phyloP scores from a whole-genome alignment of 331 rosid genomes.

The Arachis monticola region DNA sequence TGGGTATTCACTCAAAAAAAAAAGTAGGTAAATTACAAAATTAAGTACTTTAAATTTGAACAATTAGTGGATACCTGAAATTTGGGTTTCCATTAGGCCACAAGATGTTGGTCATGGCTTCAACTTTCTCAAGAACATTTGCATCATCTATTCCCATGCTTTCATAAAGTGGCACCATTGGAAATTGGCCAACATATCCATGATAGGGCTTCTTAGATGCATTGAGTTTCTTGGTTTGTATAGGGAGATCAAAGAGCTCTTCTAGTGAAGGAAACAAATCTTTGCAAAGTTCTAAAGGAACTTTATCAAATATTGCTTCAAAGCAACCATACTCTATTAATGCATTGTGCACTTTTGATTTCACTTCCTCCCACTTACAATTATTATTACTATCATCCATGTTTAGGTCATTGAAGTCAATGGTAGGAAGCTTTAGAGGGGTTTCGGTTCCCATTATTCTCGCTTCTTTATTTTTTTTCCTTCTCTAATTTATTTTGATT shows the following conservation, averaged over 20 bases:
- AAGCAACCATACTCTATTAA: slow-evolving; percentile 71
- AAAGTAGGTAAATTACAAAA: neutral
- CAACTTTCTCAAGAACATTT: slow-evolving; percentile 43
- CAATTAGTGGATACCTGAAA: slow-evolving; percentile 46
- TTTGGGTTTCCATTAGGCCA: slow-evolving; percentile 72
- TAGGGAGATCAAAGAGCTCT: slow-evolving; percentile 70
- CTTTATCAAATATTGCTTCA: slow-evolving; percentile 57
- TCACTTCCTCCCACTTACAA: slow-evolving; percentile 58
- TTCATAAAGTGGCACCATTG: slow-evolving; percentile 62
- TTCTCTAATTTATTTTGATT: slow-evolving; percentile 26
- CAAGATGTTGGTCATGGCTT: slow-evolving; percentile 43
- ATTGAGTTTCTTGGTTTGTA: slow-evolving; percentile 60
- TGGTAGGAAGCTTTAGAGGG: slow-evolving; percentile 39
- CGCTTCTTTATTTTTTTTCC: slow-evolving; percentile 25
- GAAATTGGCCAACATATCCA: slow-evolving; percentile 68
- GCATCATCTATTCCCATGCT: slow-evolving; percentile 70
- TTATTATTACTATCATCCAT: slow-evolving; percentile 36
- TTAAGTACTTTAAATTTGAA: neutral
- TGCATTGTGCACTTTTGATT: slow-evolving; percentile 58
- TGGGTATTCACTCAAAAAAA: too few species aligned
- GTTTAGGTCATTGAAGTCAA: slow-evolving; percentile 40
- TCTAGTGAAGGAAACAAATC: slow-evolving; percentile 43
- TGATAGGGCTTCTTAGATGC: slow-evolving; percentile 61
- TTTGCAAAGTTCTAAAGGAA: slow-evolving; percentile 48
- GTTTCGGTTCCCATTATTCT: slow-evolving; percentile 50